Evolutionary conservation across 1,284 basidiomycete species (phyloP).

Genomic region (Fomes fomentarius): DNA sequence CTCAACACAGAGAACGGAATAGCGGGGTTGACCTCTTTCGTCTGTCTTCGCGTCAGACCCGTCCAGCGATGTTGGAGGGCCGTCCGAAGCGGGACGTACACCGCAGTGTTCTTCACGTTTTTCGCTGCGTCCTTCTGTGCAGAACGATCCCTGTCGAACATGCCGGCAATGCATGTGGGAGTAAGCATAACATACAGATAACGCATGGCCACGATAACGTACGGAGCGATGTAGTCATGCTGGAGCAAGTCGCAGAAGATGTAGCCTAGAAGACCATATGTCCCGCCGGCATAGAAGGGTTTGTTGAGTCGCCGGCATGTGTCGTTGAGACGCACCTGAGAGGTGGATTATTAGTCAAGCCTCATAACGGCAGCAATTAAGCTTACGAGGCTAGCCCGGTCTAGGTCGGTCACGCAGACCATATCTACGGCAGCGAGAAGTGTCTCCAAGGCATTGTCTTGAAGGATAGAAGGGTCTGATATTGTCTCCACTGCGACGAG

Average conservation of each 20-base stretch:
- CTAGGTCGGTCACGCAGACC: conserved; percentile 83
- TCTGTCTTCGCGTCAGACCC: conserved; percentile 68
- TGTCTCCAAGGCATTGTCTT: conserved; percentile 57
- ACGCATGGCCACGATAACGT: no score
- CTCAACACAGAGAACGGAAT: conserved; percentile 75
- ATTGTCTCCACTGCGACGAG: conserved; percentile 82
- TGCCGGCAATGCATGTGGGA: conserved; percentile 17
- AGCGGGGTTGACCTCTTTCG: conserved; percentile 79
- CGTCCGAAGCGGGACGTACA: conserved; percentile 65
- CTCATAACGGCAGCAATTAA: not conserved
- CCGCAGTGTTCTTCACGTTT: conserved; percentile 62
- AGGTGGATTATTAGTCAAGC: no score
- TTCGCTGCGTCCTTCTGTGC: conserved; percentile 64
- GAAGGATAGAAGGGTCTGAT: conserved; percentile 52
- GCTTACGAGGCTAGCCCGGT: conserved; percentile 72
- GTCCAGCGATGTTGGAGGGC: conserved; percentile 77
- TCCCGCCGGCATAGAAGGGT: conserved; percentile 87
- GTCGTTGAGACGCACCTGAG: conserved; percentile 77
- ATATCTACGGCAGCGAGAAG: conserved; percentile 73
- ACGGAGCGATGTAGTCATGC: conserved; percentile 87
- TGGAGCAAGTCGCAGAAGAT: conserved; percentile 91
- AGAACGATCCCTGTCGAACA: conserved; percentile 58
- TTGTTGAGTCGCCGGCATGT: conserved; percentile 72
- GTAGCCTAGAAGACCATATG: conserved; percentile 92
- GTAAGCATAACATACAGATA: no score